These are phyloP conservation scores for Pestalotiopsis sp. DNA, from an alignment of 2,329 filamentous ascomycete species.

Conservation along the genomic window DNA sequence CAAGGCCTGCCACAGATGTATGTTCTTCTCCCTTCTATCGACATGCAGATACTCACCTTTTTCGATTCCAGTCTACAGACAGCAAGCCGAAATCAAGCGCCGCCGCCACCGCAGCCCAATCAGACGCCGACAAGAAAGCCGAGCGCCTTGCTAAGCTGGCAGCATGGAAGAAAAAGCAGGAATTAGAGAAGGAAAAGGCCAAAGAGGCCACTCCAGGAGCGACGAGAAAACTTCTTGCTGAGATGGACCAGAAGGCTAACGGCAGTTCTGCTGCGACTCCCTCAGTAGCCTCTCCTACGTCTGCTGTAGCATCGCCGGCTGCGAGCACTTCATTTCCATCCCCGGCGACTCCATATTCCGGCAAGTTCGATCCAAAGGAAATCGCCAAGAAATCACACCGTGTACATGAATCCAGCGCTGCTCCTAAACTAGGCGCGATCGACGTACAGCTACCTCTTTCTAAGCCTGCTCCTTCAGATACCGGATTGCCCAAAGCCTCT, in stretches of 20 bases:
- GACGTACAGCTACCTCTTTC: slow-evolving; percentile 40
- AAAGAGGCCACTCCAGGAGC: slow-evolving; percentile 68
- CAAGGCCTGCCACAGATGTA: slow-evolving; percentile 57
- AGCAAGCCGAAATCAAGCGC: slow-evolving; percentile 49
- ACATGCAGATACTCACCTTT: slow-evolving; percentile 23
- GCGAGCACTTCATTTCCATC: slow-evolving; percentile 46
- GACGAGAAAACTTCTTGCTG: slow-evolving; percentile 68
- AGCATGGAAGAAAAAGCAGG: slow-evolving; percentile 88
- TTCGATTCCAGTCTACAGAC: slow-evolving; percentile 43
- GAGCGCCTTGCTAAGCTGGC: slow-evolving; percentile 81
- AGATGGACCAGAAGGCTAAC: slow-evolving; percentile 73
- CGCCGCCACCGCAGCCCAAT: slow-evolving; percentile 51
- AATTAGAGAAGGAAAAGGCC: slow-evolving; percentile 74
- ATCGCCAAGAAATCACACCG: slow-evolving; percentile 77
- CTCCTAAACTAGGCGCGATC: slow-evolving; percentile 54
- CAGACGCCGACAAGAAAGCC: slow-evolving; percentile 76
- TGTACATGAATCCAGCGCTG: slow-evolving; percentile 57
- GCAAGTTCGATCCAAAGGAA: slow-evolving; percentile 86
- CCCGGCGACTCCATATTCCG: slow-evolving; percentile 64
- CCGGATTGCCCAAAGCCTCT: slow-evolving; percentile 38
- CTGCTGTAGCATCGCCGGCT: slow-evolving; percentile 54
- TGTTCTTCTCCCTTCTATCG: slow-evolving; percentile 29
- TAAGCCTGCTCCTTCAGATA: slow-evolving; percentile 28
- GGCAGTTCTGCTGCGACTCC: slow-evolving; percentile 51
- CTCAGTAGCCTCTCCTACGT: slow-evolving; percentile 47